phyloP scores from a whole-genome alignment of 2,329 filamentous ascomycete genomes.

The Karstenula rhodostoma region DNA sequence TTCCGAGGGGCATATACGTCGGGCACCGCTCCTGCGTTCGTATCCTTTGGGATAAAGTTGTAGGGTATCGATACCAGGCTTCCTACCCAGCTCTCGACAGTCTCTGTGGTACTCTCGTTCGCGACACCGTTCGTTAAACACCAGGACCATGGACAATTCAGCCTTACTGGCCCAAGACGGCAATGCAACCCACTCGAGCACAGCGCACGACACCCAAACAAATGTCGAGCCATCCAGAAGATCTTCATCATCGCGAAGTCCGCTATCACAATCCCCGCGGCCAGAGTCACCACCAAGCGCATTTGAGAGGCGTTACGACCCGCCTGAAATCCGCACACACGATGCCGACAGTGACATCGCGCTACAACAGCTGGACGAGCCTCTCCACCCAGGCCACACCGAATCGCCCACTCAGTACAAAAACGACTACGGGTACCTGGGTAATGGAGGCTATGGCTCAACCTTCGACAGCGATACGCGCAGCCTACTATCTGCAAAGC shows the following conservation, averaged over 20 bases:
- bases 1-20: background rate
- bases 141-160: conserved; percentile 3
- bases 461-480: conserved; percentile 32
- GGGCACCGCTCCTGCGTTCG: background rate
- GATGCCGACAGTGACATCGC: conserved; percentile 33
- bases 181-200: background rate
- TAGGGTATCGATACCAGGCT: background rate
- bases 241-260: background rate
- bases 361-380: conserved; percentile 32
- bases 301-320: conserved; percentile 23
- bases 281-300: background rate
- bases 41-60: background rate
- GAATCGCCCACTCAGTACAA: conserved; percentile 28
- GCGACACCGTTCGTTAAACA: background rate
- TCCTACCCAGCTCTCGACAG: background rate
- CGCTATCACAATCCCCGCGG: background rate
- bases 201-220: background rate
- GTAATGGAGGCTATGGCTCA: conserved; percentile 21
- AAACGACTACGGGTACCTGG: conserved; percentile 28
- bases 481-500: conserved; percentile 33
- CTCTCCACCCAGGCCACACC: conserved; percentile 24
- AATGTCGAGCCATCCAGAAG: background rate
- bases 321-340: conserved; percentile 23
- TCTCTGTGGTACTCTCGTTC: background rate
- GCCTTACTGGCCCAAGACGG: background rate